These are phyloP conservation scores for Ogataea neopini DNA, from an alignment of 805 yeast species.

Conservation along the genomic window DNA sequence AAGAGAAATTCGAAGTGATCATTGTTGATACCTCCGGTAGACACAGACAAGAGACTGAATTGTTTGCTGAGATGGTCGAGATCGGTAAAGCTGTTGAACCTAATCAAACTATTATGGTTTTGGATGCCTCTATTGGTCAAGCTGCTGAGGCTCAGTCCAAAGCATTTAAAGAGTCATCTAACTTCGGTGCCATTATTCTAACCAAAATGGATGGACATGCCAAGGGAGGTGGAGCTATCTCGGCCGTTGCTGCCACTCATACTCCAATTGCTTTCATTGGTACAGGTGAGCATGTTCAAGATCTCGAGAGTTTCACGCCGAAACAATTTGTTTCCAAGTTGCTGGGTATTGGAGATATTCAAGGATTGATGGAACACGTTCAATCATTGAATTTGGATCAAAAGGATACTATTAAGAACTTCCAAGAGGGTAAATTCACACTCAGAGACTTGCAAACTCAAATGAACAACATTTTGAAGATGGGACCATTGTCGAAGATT, in stretches of 20 bases:
- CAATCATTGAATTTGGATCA: conserved; percentile 85
- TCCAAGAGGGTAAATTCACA: conserved; percentile 94
- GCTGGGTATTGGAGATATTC: conserved; percentile 93
- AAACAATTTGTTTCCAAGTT: conserved; percentile 86
- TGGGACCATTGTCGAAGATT: conserved; percentile 94
- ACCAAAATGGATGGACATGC: conserved; percentile 99
- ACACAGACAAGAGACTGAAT: conserved; percentile 90
- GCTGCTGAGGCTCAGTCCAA: conserved; percentile 94
- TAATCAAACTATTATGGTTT: conserved; percentile 95
- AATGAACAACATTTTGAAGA: conserved; percentile 90
- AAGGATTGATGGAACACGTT: conserved; percentile 91
- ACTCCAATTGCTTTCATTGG: conserved; percentile 96
- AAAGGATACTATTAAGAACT: conserved; percentile 85
- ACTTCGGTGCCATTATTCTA: conserved; percentile 92
- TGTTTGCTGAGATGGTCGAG: conserved; percentile 93
- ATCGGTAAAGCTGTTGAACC: conserved; percentile 86
- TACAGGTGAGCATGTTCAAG: conserved; percentile 96
- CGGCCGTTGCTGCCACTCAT: conserved; percentile 95
- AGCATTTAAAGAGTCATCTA: conserved; percentile 90
- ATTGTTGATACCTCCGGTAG: conserved; percentile 98
- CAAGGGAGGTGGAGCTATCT: conserved; percentile 98
- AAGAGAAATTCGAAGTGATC: conserved; percentile 87
- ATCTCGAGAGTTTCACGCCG: conserved; percentile 89
- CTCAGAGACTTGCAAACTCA: conserved; percentile 89
- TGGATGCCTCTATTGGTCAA: conserved; percentile 97